phyloP scores from a whole-genome alignment of 148 eudicot species.

The Drosera capensis region DNA sequence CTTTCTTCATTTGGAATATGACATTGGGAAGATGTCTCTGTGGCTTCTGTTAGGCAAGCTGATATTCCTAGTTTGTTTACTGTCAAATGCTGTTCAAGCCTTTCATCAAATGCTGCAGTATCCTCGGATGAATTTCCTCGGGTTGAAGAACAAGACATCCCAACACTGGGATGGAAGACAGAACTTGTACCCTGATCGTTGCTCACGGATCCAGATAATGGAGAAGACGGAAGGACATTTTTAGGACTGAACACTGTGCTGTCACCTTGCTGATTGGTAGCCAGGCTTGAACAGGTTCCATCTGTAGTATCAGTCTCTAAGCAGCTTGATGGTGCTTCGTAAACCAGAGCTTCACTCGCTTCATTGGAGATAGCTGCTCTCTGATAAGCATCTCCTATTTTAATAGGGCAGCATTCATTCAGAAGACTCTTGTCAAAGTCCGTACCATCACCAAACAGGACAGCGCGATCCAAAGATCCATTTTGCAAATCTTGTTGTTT shows the following conservation, averaged over 20 bases:
- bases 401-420: background rate
- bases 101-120: conserved; percentile 7
- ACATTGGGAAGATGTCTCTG: conserved; percentile 2
- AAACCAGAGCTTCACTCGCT: too few species aligned
- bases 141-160: conserved; percentile 7
- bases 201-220: conserved; percentile 9
- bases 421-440: background rate
- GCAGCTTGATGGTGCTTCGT: conserved; percentile 8
- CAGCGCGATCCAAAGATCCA: conserved; percentile 1
- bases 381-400: too few species aligned
- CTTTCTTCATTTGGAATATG: conserved; percentile 4
- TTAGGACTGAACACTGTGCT: conserved; percentile 5
- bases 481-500: conserved; percentile 5
- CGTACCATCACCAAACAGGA: background rate
- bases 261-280: conserved; percentile 6
- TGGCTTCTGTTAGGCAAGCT: conserved; percentile 10
- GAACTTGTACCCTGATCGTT: conserved; percentile 8
- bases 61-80: conserved; percentile 4
- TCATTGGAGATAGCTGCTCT: too few species aligned
- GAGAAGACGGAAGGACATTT: conserved; percentile 11
- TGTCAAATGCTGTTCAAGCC: conserved; percentile 4
- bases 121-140: conserved; percentile 4
- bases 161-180: conserved; percentile 3
- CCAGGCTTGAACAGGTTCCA: conserved; percentile 7
- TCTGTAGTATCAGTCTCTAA: conserved; percentile 1